A percentile compares a stretch with the other conserved stretches of the same genome.
Evolutionary conservation across 345 rosid species (phyloP).

Genomic region (Eucalyptus polybractea): DNA sequence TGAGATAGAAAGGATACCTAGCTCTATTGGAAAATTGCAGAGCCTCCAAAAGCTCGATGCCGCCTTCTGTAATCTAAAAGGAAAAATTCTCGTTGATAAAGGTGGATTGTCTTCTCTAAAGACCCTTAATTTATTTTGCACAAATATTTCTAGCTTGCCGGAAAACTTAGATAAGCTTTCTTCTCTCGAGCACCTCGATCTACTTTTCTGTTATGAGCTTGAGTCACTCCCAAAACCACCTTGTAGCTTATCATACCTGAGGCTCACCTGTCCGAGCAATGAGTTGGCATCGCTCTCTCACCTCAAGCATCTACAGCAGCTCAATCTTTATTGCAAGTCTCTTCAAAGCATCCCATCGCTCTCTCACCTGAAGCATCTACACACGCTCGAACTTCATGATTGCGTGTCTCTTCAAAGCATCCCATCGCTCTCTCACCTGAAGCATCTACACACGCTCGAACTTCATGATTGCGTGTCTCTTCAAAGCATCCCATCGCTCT

Average conservation of each 20-base stretch:
- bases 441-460: too few species aligned
- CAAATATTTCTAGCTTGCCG: too few species aligned
- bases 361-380: too few species aligned
- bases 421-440: too few species aligned
- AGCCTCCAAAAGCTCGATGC: not conserved
- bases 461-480: too few species aligned
- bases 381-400: accelerated
- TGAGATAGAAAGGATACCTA: not conserved
- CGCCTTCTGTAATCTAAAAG: accelerated
- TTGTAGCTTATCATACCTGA: accelerated
- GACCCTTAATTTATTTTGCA: accelerated
- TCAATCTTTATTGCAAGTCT: accelerated
- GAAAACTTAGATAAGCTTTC: too few species aligned
- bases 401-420: too few species aligned
- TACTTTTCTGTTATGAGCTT: accelerated
- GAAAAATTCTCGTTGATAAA: too few species aligned
- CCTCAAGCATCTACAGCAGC: accelerated
- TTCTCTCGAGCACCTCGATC: accelerated
- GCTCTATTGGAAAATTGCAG: not conserved
- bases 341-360: not conserved
- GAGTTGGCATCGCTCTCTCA: not conserved
- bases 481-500: too few species aligned
- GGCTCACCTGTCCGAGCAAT: not conserved
- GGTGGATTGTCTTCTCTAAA: too few species aligned
- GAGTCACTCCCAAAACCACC: not conserved